phyloP scores from a whole-genome alignment of 202 grass and related monocot species.

The Tripidium arundinaceum region DNA sequence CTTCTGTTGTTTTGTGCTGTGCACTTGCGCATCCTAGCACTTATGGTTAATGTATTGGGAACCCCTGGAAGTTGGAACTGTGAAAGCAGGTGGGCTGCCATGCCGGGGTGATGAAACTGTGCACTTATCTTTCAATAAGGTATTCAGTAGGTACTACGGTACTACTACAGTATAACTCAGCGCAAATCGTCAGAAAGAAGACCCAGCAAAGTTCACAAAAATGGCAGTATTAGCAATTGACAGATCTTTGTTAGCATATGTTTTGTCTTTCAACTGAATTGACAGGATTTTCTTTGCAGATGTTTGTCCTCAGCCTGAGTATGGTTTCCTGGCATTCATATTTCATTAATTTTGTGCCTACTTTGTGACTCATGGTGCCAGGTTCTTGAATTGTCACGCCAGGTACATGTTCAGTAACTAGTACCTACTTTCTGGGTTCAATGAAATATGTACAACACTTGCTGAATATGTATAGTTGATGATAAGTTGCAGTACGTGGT shows the following conservation, averaged over 20 bases:
- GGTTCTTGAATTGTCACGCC: neutral
- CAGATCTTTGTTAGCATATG: neutral
- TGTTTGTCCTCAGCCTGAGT: neutral
- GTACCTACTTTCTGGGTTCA: conserved; percentile 13
- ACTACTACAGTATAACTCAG: neutral
- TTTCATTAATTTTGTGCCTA: neutral
- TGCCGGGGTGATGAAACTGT: neutral
- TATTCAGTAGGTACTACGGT: neutral
- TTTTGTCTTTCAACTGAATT: neutral
- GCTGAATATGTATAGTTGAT: neutral
- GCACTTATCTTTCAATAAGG: neutral
- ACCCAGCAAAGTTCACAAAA: neutral
- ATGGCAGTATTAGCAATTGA: neutral
- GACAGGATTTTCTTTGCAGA: conserved; percentile 1
- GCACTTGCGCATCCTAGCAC: neutral
- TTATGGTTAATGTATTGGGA: neutral
- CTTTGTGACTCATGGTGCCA: neutral
- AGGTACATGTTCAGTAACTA: conserved; percentile 2
- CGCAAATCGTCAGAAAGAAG: neutral
- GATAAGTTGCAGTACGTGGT: neutral
- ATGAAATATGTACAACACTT: neutral
- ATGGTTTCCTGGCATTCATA: neutral
- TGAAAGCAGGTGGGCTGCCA: neutral
- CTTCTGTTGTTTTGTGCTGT: neutral
- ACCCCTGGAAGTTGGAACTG: neutral